phyloP scores from a whole-genome alignment of 805 yeast genomes.

The Cyberlindnera xylosilytica region DNA sequence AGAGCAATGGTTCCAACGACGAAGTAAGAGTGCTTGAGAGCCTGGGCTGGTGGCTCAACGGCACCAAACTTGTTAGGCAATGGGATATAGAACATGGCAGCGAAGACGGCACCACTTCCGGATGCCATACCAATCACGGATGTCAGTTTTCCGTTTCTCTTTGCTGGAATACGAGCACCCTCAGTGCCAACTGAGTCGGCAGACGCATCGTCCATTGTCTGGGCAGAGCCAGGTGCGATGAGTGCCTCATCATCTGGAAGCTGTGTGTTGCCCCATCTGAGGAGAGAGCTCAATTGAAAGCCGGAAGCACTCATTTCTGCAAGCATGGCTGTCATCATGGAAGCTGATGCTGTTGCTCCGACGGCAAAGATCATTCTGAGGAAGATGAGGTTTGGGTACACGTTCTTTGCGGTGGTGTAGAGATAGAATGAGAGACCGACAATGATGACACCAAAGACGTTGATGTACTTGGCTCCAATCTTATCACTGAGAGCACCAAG shows the following conservation, averaged over 20 bases:
- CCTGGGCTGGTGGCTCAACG: constrained; percentile 37
- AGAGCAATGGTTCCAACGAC: constrained; percentile 45
- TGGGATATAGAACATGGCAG: constrained; percentile 53
- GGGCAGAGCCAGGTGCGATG: not conserved
- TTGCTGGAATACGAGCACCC: constrained; percentile 12
- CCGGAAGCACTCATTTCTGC: constrained; percentile 52
- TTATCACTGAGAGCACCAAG: constrained; percentile 63
- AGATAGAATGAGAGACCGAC: constrained; percentile 45
- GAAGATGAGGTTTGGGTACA: constrained; percentile 49
- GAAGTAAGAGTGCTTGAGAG: constrained; percentile 46
- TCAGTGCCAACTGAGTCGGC: constrained; percentile 5
- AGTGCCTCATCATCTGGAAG: constrained; percentile 7
- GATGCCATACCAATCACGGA: constrained; percentile 61
- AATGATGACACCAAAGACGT: constrained; percentile 44
- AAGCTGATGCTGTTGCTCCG: constrained; percentile 53
- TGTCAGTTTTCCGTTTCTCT: constrained; percentile 51
- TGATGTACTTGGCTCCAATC: constrained; percentile 56
- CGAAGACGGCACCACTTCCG: constrained; percentile 66
- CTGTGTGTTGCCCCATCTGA: constrained; percentile 13
- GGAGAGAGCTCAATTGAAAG: constrained; percentile 28
- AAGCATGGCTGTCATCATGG: constrained; percentile 59
- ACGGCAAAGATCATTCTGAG: constrained; percentile 55
- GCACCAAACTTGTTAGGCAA: constrained; percentile 50
- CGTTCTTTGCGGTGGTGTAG: constrained; percentile 43
- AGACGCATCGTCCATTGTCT: constrained; percentile 5